Conservation (phyloP, 768 basidiomycete genomes). For the Pulveroboletus ravenelii region DNA sequence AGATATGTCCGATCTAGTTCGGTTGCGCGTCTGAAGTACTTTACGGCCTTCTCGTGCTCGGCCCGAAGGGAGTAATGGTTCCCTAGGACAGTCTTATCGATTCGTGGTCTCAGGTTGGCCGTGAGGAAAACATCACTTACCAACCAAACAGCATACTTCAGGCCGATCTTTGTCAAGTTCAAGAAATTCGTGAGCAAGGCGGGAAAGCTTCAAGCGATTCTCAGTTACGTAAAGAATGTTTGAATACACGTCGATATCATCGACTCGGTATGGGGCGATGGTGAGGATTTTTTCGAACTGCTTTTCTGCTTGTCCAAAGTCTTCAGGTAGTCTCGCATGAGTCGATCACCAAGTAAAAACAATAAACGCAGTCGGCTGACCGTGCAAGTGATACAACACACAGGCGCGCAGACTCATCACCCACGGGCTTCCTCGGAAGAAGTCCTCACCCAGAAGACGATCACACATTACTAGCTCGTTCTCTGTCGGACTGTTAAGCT, state of each 20-base stretch:
- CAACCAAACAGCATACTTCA: constrained; percentile 93
- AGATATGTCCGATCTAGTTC: constrained; percentile 92
- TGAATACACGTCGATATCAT: constrained; percentile 93
- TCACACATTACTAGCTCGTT: constrained; percentile 79
- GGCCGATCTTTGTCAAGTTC: constrained; percentile 88
- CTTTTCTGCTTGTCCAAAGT: constrained; percentile 79
- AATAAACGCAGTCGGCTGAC: constrained; percentile 39
- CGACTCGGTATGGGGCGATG: constrained; percentile 83
- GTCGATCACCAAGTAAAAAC: not conserved
- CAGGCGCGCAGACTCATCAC: constrained; percentile 82
- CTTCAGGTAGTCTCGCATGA: constrained; percentile 37
- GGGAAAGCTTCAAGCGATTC: constrained; percentile 81
- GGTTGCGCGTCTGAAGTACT: constrained; percentile 92
- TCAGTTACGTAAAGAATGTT: constrained; percentile 97
- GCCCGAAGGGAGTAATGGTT: constrained; percentile 93
- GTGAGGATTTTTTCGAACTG: constrained; percentile 81
- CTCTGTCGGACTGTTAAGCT: constrained; percentile 85
- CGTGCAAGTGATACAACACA: constrained; percentile 86
- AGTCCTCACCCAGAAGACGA: constrained; percentile 60
- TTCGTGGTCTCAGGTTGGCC: not conserved
- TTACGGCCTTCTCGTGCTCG: constrained; percentile 94
- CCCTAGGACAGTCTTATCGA: constrained; percentile 44
- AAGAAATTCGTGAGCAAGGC: constrained; percentile 87
- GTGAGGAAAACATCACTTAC: constrained; percentile 40
- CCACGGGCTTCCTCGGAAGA: constrained; percentile 82